These are phyloP conservation scores for Ceratocystis colombiana DNA, from an alignment of 2,329 filamentous ascomycete genomes.

Conservation along the genomic window DNA sequence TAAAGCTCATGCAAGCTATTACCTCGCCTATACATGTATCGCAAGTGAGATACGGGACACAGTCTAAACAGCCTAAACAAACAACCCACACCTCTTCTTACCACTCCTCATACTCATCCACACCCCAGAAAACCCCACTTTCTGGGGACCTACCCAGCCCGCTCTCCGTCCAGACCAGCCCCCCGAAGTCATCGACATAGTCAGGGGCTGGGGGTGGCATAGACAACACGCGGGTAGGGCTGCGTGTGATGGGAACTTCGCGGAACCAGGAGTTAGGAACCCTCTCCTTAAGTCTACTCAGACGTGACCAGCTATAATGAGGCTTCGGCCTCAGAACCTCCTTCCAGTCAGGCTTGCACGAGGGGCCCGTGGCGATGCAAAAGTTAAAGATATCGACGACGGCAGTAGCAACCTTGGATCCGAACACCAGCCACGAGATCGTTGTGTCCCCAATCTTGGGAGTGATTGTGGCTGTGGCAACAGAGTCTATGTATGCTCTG, in stretches of 20 bases:
- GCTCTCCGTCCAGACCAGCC: neutral
- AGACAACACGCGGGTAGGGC: neutral
- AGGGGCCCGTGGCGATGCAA: slow-evolving; percentile 14
- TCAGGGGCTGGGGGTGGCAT: slow-evolving; percentile 5
- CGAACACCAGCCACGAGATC: slow-evolving; percentile 12
- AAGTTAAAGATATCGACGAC: slow-evolving; percentile 12
- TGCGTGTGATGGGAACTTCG: neutral
- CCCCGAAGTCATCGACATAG: slow-evolving; percentile 15
- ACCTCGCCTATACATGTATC: too few species aligned
- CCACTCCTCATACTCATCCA: slow-evolving; percentile 1
- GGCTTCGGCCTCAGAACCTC: neutral
- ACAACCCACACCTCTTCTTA: too few species aligned
- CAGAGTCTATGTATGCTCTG: neutral
- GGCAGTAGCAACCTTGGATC: neutral
- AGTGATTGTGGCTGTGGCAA: slow-evolving; percentile 8
- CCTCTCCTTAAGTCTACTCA: slow-evolving; percentile 2
- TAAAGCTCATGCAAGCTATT: too few species aligned
- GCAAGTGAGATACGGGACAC: too few species aligned
- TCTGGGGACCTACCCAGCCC: neutral
- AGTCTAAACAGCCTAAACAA: too few species aligned
- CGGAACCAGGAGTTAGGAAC: slow-evolving; percentile 15
- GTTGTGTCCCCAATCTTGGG: slow-evolving; percentile 1
- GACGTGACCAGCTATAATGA: neutral
- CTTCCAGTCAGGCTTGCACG: slow-evolving; percentile 16
- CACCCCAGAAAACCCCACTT: neutral